Conservation (phyloP, 768 basidiomycete genomes). For the Pleurotus djamor region DNA sequence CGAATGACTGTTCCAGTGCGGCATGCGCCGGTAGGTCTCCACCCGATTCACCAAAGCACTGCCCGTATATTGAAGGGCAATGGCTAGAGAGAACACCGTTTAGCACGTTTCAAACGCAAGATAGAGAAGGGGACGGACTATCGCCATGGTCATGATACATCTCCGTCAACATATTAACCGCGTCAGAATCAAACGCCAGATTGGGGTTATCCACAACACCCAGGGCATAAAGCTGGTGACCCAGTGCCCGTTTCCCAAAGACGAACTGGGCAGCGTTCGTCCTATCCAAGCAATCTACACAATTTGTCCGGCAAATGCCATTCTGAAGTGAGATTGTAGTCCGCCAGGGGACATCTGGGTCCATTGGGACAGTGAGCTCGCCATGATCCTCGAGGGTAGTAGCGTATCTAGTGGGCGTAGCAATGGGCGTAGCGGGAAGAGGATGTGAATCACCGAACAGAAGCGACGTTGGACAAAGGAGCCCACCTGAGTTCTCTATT, state of each 20-base stretch:
- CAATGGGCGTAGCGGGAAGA: not conserved
- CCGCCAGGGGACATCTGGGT: conserved; percentile 46
- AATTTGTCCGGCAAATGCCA: conserved; percentile 92
- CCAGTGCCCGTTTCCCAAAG: conserved; percentile 91
- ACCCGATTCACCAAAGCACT: conserved; percentile 95
- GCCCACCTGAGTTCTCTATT: conserved; percentile 18
- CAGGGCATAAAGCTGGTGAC: conserved; percentile 93
- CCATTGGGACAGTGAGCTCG: conserved; percentile 11
- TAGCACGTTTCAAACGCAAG: too few species aligned
- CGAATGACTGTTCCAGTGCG: conserved; percentile 97
- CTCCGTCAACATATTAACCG: conserved; percentile 94
- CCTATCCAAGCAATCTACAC: conserved; percentile 95
- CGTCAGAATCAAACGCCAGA: conserved; percentile 89
- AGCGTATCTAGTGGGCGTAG: not conserved
- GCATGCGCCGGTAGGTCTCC: conserved; percentile 93
- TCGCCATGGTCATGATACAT: conserved; percentile 99
- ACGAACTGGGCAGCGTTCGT: conserved; percentile 98
- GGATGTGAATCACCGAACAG: not conserved
- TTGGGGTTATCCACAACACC: conserved; percentile 86
- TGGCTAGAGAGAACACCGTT: conserved; percentile 43
- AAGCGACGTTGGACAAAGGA: too few species aligned
- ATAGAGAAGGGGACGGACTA: conserved; percentile 41
- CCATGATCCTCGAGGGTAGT: conserved; percentile 3
- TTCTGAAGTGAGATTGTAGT: conserved; percentile 79
- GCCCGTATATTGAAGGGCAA: conserved; percentile 96